Percentiles rank a stretch among this genome's conserved stretches.
These are phyloP conservation scores for Mariannaea sp. DNA, from an alignment of 2,329 filamentous ascomycete genomes.

Conservation along the genomic window DNA sequence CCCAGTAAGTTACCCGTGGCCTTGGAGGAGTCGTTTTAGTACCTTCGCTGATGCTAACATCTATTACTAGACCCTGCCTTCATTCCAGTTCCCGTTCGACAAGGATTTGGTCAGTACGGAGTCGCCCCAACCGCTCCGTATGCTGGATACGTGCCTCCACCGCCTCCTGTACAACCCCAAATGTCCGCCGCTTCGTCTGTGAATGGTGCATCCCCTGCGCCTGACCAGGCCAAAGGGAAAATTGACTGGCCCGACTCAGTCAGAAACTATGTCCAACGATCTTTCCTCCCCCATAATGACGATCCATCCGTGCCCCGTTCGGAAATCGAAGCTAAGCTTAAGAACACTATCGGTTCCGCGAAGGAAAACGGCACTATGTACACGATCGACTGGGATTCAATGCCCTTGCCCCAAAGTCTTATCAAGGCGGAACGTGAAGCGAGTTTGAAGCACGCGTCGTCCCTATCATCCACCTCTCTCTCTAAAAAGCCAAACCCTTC, in stretches of 20 bases:
- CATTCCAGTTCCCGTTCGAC: conserved; percentile 65
- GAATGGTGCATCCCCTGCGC: conserved; percentile 37
- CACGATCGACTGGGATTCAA: conserved; percentile 78
- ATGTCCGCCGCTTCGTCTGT: conserved; percentile 33
- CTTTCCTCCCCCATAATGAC: conserved; percentile 77
- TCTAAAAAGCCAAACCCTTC: conserved; percentile 84
- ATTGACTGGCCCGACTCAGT: conserved; percentile 83
- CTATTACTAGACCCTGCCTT: conserved; percentile 58
- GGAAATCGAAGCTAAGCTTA: conserved; percentile 85
- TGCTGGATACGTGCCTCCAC: conserved; percentile 39
- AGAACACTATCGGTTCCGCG: conserved; percentile 80
- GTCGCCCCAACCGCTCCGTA: conserved; percentile 43
- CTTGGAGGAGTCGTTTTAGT: conserved; percentile 1
- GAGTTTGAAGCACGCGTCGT: conserved; percentile 48
- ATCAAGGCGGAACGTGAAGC: conserved; percentile 71
- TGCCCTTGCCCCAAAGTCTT: conserved; percentile 85
- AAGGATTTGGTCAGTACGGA: conserved; percentile 57
- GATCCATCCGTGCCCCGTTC: conserved; percentile 63
- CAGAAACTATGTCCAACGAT: conserved; percentile 84
- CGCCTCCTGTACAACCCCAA: conserved; percentile 36
- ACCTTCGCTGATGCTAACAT: conserved; percentile 31
- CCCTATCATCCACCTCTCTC: conserved; percentile 33
- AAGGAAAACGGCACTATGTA: conserved; percentile 75
- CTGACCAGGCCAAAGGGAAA: conserved; percentile 57
- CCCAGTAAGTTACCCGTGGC: conserved; percentile 43